Evolutionary conservation across 345 rosid species (phyloP).

Genomic region (Ceriops tagal): DNA sequence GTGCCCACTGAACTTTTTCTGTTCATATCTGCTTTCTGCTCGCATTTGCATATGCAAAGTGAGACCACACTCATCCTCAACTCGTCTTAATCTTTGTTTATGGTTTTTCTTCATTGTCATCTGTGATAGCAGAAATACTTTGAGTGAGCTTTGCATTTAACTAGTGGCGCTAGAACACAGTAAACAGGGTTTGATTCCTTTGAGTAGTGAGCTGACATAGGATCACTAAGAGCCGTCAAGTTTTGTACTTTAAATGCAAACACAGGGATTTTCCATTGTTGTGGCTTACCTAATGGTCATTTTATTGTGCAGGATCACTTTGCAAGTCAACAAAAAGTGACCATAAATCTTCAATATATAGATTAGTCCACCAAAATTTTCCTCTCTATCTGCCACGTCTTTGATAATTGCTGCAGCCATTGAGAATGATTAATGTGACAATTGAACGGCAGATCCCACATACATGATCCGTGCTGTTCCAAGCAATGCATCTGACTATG

Average conservation of each 20-base stretch:
- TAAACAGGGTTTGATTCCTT: too few species aligned
- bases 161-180: too few species aligned
- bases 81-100: too few species aligned
- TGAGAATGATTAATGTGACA: background rate
- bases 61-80: too few species aligned
- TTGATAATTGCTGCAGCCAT: background rate
- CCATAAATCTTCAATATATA: constrained; percentile 21
- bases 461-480: constrained; percentile 26
- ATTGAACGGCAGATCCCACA: constrained; percentile 13
- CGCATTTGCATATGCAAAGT: background rate
- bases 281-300: too few species aligned
- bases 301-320: constrained; percentile 23
- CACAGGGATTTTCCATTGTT: background rate
- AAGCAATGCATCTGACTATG: constrained; percentile 24
- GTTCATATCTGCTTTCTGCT: background rate
- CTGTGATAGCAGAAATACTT: too few species aligned
- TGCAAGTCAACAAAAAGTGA: constrained; percentile 11
- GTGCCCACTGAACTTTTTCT: background rate
- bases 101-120: too few species aligned
- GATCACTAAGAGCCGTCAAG: background rate
- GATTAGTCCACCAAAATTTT: constrained; percentile 9
- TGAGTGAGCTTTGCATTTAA: too few species aligned
- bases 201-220: too few species aligned
- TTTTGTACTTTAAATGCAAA: background rate
- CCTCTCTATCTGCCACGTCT: background rate